Base-by-base conservation (phyloP, 306 rosid species). In the Echinosophora koreensis region DNA sequence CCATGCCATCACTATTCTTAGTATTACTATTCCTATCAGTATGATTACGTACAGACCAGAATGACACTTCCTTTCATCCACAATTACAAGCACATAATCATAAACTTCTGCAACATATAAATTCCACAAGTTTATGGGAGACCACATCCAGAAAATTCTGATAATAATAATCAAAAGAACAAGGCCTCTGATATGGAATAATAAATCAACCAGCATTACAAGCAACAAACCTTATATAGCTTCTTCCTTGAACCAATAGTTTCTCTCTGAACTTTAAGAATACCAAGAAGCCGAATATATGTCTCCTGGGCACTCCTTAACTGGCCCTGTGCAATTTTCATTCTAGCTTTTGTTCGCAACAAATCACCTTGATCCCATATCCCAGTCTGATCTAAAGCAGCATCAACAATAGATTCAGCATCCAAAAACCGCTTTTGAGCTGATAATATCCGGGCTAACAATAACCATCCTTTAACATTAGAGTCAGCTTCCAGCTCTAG, bases 351-450 rank as follows among this genome's bases (percentile, higher is more conserved):
- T 50, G 94, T 91, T 71, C 88, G 85, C 86, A 92, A 83, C 74
- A 91, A 71, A 63, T 86, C 88, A 69, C 94, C 97, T 89, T 88
- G 98, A 69, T 96, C 96, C 99, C 99, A 96, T 85, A 82, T 91
- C 66, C 89, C 94, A 30, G 97, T 89, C 82, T 90, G 93, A 78
- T 92, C 93, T 86, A 96, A 84, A 80, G 98, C 98, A 81, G 91
- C 90, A 69, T 86, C 81, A 14, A 92, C 69, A 35, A 96, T 71
- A 72, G 87, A 79, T 83, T 96, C 93, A 60, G 96, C 92, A 75
- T 92, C 98, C 65, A 61, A 55, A 86, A 82, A 91, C 81, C 68
- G 81, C 85, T 76, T 88, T 71, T 92, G 88, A 80, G 99, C 97
- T 0, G 99, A 96, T 65, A 92, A 84, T 83, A 92, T 84, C 71